Percentiles rank a stretch among this genome's conserved stretches.
These are phyloP conservation scores for Daucus carota DNA, from an alignment of 129 eudicot species.

Conservation along the genomic window DNA sequence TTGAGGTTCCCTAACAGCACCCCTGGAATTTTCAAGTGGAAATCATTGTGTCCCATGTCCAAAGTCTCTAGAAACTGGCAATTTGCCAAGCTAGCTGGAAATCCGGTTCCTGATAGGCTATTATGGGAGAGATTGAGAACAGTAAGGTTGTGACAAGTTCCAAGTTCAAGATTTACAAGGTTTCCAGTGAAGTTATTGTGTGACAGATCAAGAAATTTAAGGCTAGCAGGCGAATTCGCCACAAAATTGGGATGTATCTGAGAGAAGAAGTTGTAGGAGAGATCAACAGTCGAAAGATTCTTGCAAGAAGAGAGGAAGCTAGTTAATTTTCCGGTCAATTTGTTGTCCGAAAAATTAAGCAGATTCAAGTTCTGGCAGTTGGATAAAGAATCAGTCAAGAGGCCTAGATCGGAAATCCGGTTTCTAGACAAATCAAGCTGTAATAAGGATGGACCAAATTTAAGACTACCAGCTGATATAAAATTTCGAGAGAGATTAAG, in stretches of 20 bases:
- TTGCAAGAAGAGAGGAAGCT: constrained; percentile 44
- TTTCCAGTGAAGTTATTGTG: constrained; percentile 62
- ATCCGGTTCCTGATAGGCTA: constrained; percentile 39
- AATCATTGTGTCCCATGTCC: constrained; percentile 46
- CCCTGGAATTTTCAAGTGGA: constrained; percentile 61
- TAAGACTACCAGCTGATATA: constrained; percentile 21
- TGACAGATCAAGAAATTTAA: constrained; percentile 51
- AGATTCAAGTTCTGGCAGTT: constrained; percentile 49
- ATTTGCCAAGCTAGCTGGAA: constrained; percentile 50
- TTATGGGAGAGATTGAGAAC: constrained; percentile 50
- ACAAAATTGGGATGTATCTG: constrained; percentile 34
- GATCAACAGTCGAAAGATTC: constrained; percentile 38
- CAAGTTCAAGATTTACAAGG: constrained; percentile 39
- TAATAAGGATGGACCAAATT: constrained; percentile 26
- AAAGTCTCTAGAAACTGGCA: constrained; percentile 47
- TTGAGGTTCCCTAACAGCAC: constrained; percentile 33
- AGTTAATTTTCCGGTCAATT: constrained; percentile 41
- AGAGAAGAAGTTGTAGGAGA: constrained; percentile 38
- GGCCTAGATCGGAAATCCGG: constrained; percentile 38
- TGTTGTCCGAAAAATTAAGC: constrained; percentile 56
- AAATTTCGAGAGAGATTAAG: constrained; percentile 45
- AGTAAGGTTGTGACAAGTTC: constrained; percentile 49
- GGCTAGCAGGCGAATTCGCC: constrained; percentile 13
- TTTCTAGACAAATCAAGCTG: constrained; percentile 35
- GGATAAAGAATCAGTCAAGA: constrained; percentile 36